Base-by-base conservation (phyloP, 2,329 filamentous ascomycete genomes). In the Diaporthe vexans region DNA sequence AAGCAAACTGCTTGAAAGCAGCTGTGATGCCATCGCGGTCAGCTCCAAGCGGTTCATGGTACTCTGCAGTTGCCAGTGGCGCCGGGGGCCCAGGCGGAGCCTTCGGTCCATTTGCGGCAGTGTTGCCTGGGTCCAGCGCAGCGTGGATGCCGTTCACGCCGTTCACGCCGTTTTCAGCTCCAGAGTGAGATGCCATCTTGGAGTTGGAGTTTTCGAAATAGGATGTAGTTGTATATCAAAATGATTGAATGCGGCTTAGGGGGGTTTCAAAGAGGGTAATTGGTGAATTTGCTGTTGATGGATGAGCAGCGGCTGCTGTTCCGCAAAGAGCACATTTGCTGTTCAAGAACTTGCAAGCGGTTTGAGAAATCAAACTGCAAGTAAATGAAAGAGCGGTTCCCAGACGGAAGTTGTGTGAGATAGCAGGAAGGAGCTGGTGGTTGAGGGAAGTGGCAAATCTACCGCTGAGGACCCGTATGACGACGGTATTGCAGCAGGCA, bases 1-100 rank as follows among this genome's bases (percentile, higher is more conserved):
- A 83, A 4, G 78, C 79, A 72, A 83, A 81, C 57, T 81, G 79
- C 35, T 78, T 74, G 63, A 85, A 82, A 4, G 82, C 80, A 17
- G 80, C 78, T 4, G 77, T 77, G 46, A 85, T 79, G 6, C 83
- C 83, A 56, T 81, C 75, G 15, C 80, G 80, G 67, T 82, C 79
- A 15, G 82, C 77, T 67, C 79, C 81, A 13, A 74, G 76, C 0
- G 77, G 65, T 57, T 76, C 76, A 8, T 76, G 75, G n/a, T 78
- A 76, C 13, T 74, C 37, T 19, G 74, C 68, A 9, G 61, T 77
- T 4, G 76, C 74, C 61, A 79, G 69, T 0, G 75, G 75, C 7
- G 80, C 33, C 21, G 24, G 26, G 2, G 58, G 13, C 10, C 51
- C 56, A 43, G 78, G 37, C 63, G 76, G n/a, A 76, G 78, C 26